A percentile compares a stretch with the other conserved stretches of the same genome.
phyloP scores from a whole-genome alignment of 306 rosid species.

The Cucurbita argyrosperma region DNA sequence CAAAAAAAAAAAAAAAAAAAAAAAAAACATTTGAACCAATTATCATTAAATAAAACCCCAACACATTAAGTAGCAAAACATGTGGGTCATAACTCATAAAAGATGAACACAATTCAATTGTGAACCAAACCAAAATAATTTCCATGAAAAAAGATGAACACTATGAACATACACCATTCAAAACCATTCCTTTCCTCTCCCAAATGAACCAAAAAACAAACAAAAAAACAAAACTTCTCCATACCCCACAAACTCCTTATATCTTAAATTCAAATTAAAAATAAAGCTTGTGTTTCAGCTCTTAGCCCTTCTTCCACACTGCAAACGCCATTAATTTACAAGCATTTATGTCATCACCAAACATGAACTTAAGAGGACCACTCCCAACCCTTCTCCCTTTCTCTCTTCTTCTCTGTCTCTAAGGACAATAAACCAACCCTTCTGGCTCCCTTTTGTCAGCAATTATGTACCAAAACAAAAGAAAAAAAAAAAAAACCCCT shows the following conservation, averaged over 20 bases:
- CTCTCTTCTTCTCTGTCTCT: background rate
- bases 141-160: background rate
- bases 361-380: background rate
- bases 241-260: background rate
- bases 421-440: constrained; percentile 8
- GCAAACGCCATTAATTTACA: constrained; percentile 2
- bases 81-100: background rate
- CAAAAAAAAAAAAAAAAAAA: too few species aligned
- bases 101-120: background rate
- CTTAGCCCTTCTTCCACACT: background rate
- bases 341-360: constrained; percentile 5
- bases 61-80: background rate
- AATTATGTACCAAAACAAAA: background rate
- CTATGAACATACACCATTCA: background rate
- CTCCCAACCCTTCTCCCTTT: background rate
- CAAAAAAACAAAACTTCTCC: background rate
- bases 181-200: background rate
- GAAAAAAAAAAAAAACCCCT: background rate
- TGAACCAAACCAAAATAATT: background rate
- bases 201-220: background rate
- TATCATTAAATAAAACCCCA: background rate
- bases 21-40: background rate
- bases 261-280: background rate
- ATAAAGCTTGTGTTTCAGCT: background rate
- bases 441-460: background rate